Conservation (phyloP, 2,329 filamentous ascomycete species). For the Capronia coronata region DNA sequence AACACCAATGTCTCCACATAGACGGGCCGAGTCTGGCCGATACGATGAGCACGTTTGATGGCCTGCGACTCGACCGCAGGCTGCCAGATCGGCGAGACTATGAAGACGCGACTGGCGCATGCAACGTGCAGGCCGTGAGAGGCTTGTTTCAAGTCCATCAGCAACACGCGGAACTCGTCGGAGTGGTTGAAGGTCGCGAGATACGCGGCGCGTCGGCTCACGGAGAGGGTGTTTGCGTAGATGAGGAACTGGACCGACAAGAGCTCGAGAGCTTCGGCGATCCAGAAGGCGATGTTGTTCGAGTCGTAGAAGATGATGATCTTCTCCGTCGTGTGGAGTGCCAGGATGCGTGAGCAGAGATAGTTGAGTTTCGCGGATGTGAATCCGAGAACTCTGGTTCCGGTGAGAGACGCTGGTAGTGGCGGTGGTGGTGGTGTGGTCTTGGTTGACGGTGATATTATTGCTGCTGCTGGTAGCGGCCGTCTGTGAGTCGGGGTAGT, state of each 20-base stretch:
- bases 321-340: conserved; percentile 67
- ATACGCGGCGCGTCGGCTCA: conserved; percentile 63
- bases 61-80: conserved; percentile 82
- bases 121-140: conserved; percentile 82
- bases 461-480: conserved; percentile 50
- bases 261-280: conserved; percentile 74
- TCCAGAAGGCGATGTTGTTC: conserved; percentile 78
- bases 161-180: conserved; percentile 63
- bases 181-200: conserved; percentile 70
- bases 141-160: conserved; percentile 88
- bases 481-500: conserved; percentile 5
- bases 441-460: no score
- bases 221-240: conserved; percentile 50
- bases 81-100: conserved; percentile 80
- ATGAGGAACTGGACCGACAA: conserved; percentile 57
- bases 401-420: conserved; percentile 39
- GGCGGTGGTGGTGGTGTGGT: conserved; percentile 35
- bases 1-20: conserved; percentile 81
- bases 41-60: conserved; percentile 80
- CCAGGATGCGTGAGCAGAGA: conserved; percentile 64
- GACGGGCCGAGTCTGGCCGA: conserved; percentile 73
- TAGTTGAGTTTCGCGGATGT: conserved; percentile 84
- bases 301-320: conserved; percentile 90
- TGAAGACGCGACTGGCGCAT: conserved; percentile 77
- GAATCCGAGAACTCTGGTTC: conserved; percentile 65